A percentile compares a stretch with the other conserved stretches of the same genome.
Conservation (phyloP, 2,329 filamentous ascomycete genomes). For the Didymella arachidicola region DNA sequence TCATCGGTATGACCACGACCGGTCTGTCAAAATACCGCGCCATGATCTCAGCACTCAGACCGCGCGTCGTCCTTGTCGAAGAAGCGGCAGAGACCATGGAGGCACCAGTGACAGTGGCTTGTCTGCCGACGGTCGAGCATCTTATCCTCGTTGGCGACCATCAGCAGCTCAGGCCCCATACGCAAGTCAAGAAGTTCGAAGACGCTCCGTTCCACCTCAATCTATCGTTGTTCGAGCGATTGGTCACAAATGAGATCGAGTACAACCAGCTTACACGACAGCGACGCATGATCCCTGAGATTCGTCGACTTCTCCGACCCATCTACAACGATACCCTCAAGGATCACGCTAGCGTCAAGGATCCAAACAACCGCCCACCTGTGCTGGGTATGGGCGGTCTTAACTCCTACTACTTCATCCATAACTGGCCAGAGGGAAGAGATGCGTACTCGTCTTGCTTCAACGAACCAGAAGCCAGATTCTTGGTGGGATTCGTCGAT, state of each 20-base stretch:
- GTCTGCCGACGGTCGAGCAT: conserved; percentile 69
- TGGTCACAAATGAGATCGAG: conserved; percentile 71
- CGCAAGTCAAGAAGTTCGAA: conserved; percentile 67
- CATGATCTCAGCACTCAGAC: conserved; percentile 70
- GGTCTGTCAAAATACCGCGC: conserved; percentile 81
- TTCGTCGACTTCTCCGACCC: conserved; percentile 66
- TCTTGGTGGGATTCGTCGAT: conserved; percentile 75
- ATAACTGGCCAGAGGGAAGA: conserved; percentile 69
- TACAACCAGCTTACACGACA: conserved; percentile 73
- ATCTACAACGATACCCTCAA: conserved; percentile 66
- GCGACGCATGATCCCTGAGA: conserved; percentile 75
- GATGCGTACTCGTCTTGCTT: conserved; percentile 71
- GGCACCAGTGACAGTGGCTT: conserved; percentile 66
- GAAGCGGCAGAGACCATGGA: conserved; percentile 81
- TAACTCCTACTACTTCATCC: conserved; percentile 69
- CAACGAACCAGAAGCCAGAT: conserved; percentile 76
- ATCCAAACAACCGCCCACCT: conserved; percentile 55
- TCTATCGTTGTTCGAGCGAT: conserved; percentile 79
- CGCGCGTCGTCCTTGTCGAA: conserved; percentile 76
- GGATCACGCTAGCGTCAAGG: conserved; percentile 65
- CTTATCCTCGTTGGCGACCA: conserved; percentile 80
- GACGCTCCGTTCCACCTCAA: conserved; percentile 70
- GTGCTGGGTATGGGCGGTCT: conserved; percentile 69
- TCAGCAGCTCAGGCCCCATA: conserved; percentile 76
- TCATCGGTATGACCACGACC: conserved; percentile 78